These are phyloP conservation scores for Trichoderma sp. DNA, from an alignment of 2,329 filamentous ascomycete species.

Conservation along the genomic window DNA sequence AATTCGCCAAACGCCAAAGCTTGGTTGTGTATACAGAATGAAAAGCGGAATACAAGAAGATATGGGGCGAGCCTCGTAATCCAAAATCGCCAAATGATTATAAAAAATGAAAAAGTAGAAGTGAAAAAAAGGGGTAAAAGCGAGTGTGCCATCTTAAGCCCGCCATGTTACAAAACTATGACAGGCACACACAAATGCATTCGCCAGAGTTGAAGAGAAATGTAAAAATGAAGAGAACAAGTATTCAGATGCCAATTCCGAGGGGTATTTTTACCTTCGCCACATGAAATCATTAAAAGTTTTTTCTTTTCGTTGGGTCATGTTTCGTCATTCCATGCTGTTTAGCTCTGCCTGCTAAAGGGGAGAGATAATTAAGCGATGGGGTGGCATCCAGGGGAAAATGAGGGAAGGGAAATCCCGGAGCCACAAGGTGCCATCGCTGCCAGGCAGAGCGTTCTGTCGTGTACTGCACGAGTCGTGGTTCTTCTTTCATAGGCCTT, in stretches of 20 bases:
- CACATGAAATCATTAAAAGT: constrained; percentile 13
- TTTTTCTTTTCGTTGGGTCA: constrained; percentile 14
- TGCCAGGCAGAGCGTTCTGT: constrained; percentile 12
- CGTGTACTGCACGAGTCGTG: constrained; percentile 5
- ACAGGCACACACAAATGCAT: not conserved
- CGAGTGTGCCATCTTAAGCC: not conserved
- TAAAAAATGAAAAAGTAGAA: not conserved
- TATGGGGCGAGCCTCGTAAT: constrained; percentile 14
- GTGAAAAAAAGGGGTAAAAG: not conserved
- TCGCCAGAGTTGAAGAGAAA: constrained; percentile 22
- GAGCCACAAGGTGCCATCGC: not conserved
- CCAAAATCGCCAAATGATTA: constrained; percentile 22
- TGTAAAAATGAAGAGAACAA: not conserved
- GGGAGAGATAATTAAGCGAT: constrained; percentile 27
- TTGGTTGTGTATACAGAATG: constrained; percentile 27
- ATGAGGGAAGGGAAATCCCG: not conserved
- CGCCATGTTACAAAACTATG: not conserved
- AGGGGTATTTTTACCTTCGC: constrained; percentile 18
- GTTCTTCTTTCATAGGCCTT: constrained; percentile 66
- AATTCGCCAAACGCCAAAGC: constrained; percentile 35
- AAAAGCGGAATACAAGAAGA: constrained; percentile 10
- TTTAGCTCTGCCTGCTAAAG: constrained; percentile 19
- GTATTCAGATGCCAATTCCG: constrained; percentile 11
- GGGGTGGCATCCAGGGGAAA: constrained; percentile 13
- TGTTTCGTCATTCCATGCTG: constrained; percentile 17